Conservation (phyloP, 768 basidiomycete species). For the Cyathus striatus region DNA sequence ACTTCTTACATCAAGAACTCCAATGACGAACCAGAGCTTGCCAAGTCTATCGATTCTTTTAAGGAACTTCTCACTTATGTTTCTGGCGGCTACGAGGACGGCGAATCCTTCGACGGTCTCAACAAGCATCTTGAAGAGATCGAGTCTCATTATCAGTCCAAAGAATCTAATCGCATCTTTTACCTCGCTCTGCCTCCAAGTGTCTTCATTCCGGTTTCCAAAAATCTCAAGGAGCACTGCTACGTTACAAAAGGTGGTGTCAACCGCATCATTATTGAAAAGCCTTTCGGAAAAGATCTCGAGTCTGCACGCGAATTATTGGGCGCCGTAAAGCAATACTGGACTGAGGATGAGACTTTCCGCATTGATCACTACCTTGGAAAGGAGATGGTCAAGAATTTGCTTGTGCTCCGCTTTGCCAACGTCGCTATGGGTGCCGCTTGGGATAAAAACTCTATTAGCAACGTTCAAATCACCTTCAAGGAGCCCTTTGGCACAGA, state of each 20-base stretch:
- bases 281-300: conserved; percentile 96
- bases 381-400: conserved; percentile 99
- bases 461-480: conserved; percentile 98
- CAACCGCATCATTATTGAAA: conserved; percentile 96
- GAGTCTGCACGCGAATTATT: conserved; percentile 80
- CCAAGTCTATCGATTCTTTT: conserved; percentile 75
- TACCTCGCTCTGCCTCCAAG: conserved; percentile 97
- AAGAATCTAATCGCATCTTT: conserved; percentile 80
- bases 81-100: conserved; percentile 85
- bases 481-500: conserved; percentile 99
- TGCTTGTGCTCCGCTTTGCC: conserved; percentile 93
- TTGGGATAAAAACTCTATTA: conserved; percentile 96
- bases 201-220: conserved; percentile 88
- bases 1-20: conserved; percentile 83
- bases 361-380: conserved; percentile 99
- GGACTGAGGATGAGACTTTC: conserved; percentile 97
- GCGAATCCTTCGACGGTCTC: conserved; percentile 70
- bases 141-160: conserved; percentile 63
- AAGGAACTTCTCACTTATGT: conserved; percentile 77
- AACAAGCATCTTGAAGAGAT: conserved; percentile 72
- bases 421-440: conserved; percentile 84
- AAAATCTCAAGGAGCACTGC: conserved; percentile 76
- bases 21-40: conserved; percentile 53
- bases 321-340: conserved; percentile 73
- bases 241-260: conserved; percentile 64